Evolutionary conservation across 108 stramenopile species (phyloP), one percentile per base, ranked within the genome.

Genomic region (Skeletonema potamos): DNA sequence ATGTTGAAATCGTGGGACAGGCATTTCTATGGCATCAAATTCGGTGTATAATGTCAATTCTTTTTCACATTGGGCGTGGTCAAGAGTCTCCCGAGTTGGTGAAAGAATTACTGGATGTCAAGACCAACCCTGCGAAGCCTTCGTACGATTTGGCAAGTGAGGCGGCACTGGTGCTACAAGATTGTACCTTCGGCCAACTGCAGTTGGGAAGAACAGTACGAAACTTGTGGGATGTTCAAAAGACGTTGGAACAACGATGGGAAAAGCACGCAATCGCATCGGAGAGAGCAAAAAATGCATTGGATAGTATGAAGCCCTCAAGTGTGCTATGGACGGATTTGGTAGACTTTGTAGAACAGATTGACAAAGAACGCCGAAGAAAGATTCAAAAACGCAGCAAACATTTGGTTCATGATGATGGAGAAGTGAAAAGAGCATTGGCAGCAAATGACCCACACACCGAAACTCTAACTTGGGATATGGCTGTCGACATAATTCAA

Each of bases 21-120:
- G 97, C 99, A 37, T 99, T 99, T 70, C 75, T 98, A 22, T 99
- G 99, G 99, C 99, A 99, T 81, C 96, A 97, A 84, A 96, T 99
- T 58, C 90, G 99, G 20, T 98, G 95, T 77, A 96, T 99, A 59
- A 96, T 92, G 63, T 77, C 93, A 9, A 82, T 99, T 20, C 68
- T 98, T 10, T 97, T 98, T 70, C 76, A 96, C 58, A 88, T 99
- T 24, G 99, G 98, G 11, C 82, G 81, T 32, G 81, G 90, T 20
- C 86, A 87, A 27, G 99, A 99, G 84, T 34, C 70, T 2, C 96
- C 98, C 3, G 51, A 66, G 10, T 58, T 98, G 20, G 81, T 98
- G 12, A 51, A 81, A 20, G 82, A 87, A 20, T 84, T 99, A 27
- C 66, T 98, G 24, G 94, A 99, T 82, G 74, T 98, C 0, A 58